Conservation (phyloP, 257 asterid species). For the Fraxinus anomala region DNA sequence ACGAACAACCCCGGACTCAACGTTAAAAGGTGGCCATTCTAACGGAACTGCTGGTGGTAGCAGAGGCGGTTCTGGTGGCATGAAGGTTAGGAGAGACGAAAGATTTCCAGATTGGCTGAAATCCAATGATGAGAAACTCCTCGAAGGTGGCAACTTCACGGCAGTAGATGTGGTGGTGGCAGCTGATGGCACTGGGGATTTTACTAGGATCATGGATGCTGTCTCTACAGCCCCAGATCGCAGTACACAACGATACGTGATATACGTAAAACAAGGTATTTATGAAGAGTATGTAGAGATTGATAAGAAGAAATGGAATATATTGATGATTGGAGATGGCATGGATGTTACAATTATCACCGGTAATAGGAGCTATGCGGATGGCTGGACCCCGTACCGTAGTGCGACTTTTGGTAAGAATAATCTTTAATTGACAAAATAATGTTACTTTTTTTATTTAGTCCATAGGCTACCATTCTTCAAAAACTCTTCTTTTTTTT, state of each 20-base stretch:
- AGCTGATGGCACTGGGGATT: slow-evolving; percentile 51
- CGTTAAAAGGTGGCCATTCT: too few species aligned
- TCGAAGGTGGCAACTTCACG: slow-evolving; percentile 28
- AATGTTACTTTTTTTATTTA: too few species aligned
- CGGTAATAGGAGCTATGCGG: slow-evolving; percentile 45
- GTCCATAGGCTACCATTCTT: too few species aligned
- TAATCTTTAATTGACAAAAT: neutral
- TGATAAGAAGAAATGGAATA: slow-evolving; percentile 55
- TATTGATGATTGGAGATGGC: slow-evolving; percentile 72
- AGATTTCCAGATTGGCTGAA: slow-evolving; percentile 45
- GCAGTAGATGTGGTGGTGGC: slow-evolving; percentile 54
- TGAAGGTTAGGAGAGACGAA: slow-evolving; percentile 19
- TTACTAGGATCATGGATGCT: slow-evolving; percentile 47
- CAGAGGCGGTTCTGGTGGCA: slow-evolving; percentile 8
- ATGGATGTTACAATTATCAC: slow-evolving; percentile 50
- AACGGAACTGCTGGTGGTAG: neutral
- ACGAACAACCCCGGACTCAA: neutral
- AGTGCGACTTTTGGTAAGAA: slow-evolving; percentile 64
- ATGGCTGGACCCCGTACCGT: slow-evolving; percentile 53
- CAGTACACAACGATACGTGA: slow-evolving; percentile 38
- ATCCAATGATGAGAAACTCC: slow-evolving; percentile 35
- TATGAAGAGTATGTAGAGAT: slow-evolving; percentile 63
- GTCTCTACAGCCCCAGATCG: slow-evolving; percentile 43
- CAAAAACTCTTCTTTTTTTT: too few species aligned
- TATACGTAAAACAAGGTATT: slow-evolving; percentile 58